Evolutionary conservation across 2,329 filamentous ascomycete species (phyloP).

Genomic region (Coniosporium tulheliwenetii): DNA sequence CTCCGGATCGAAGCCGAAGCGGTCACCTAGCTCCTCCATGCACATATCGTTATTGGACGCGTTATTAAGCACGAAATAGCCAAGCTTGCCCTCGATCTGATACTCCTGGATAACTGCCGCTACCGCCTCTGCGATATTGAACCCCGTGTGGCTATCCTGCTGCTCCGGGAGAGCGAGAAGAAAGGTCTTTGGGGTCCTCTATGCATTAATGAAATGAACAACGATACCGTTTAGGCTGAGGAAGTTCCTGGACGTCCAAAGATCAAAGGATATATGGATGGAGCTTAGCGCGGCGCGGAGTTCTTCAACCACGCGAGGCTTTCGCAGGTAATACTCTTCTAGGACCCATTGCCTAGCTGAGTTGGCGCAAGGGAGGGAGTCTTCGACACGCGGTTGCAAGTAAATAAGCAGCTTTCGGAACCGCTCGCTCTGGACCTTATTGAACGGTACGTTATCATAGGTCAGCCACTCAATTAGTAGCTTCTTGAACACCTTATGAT

Average conservation of each 20-base stretch:
- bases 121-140: conserved; percentile 1
- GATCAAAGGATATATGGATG: conserved; percentile 6
- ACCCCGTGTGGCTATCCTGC: conserved; percentile 3
- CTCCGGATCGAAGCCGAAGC: conserved; percentile 2
- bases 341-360: not conserved
- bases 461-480: not conserved
- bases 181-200: conserved; percentile 2
- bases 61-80: conserved; percentile 8
- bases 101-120: conserved; percentile 3
- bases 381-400: not conserved
- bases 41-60: conserved; percentile 5
- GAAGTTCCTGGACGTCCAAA: conserved; percentile 7
- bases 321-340: not conserved
- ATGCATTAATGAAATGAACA: conserved; percentile 5
- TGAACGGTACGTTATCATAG: not conserved
- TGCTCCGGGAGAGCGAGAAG: conserved; percentile 5
- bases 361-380: not conserved
- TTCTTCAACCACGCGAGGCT: not conserved
- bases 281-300: not conserved
- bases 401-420: not conserved
- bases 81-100: conserved; percentile 1
- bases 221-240: conserved; percentile 5
- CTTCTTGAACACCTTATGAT: no score
- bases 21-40: conserved; percentile 1
- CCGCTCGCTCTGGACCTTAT: not conserved